Conservation (phyloP, 805 yeast species). For the Yueomyces sp. region DNA sequence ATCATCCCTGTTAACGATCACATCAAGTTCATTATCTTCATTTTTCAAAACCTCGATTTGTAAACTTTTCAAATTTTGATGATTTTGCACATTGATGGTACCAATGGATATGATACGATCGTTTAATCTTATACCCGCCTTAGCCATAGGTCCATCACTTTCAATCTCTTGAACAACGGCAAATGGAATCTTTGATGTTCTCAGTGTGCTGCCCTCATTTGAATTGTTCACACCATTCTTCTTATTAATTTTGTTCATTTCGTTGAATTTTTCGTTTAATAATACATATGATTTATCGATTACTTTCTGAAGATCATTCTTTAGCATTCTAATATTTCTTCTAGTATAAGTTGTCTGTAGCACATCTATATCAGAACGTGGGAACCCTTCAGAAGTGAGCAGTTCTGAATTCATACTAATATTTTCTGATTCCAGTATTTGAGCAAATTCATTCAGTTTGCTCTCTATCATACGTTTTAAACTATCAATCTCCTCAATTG, state of each 20-base stretch:
- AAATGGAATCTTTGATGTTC: conserved; percentile 32
- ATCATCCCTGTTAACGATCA: conserved; percentile 21
- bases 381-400: conserved; percentile 60
- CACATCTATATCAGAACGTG: conserved; percentile 73
- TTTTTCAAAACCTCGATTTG: conserved; percentile 31
- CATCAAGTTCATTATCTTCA: conserved; percentile 17
- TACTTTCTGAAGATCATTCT: conserved; percentile 53
- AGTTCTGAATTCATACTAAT: conserved; percentile 55
- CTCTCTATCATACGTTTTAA: conserved; percentile 29
- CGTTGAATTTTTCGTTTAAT: conserved; percentile 31
- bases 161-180: conserved; percentile 40
- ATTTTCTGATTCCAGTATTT: conserved; percentile 30
- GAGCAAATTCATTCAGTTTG: conserved; percentile 30
- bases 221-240: neutral
- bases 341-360: conserved; percentile 51
- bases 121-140: conserved; percentile 38
- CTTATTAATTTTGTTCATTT: neutral
- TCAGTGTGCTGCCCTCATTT: neutral
- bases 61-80: conserved; percentile 33
- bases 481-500: conserved; percentile 14
- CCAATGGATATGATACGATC: conserved; percentile 50
- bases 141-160: conserved; percentile 40
- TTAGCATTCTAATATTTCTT: conserved; percentile 47
- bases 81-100: conserved; percentile 39
- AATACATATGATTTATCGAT: conserved; percentile 33